These are phyloP conservation scores for Trypanosoma platydactyli DNA, from an alignment of 208 protist genomes.

Conservation along the genomic window DNA sequence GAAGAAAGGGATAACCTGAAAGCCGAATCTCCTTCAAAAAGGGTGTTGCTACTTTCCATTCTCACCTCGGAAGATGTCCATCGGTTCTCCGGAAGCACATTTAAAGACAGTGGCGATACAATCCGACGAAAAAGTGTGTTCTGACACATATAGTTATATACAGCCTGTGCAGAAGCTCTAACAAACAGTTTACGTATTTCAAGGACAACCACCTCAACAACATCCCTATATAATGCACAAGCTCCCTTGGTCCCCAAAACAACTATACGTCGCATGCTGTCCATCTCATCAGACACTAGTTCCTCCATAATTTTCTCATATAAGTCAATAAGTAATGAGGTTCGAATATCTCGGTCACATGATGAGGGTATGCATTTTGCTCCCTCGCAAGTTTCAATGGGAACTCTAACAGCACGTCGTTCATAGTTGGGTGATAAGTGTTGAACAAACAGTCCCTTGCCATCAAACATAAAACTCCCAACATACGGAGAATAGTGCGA, in stretches of 20 bases:
- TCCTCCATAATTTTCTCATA: slow-evolving; percentile 75
- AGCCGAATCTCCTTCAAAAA: slow-evolving; percentile 7
- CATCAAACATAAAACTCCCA: slow-evolving; percentile 59
- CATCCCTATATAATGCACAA: slow-evolving; percentile 37
- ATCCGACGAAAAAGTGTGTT: slow-evolving; percentile 61
- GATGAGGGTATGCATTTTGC: slow-evolving; percentile 9
- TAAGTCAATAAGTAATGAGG: slow-evolving; percentile 57
- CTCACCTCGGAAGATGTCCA: not conserved
- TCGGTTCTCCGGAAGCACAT: slow-evolving; percentile 11
- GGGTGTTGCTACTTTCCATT: not conserved
- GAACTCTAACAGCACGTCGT: slow-evolving; percentile 43
- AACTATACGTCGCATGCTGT: slow-evolving; percentile 67
- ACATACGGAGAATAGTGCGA: slow-evolving; percentile 87
- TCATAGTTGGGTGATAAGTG: slow-evolving; percentile 1
- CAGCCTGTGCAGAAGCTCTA: slow-evolving; percentile 45
- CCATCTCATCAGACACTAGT: slow-evolving; percentile 40
- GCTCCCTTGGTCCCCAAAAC: slow-evolving; percentile 58
- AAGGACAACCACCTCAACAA: slow-evolving; percentile 58
- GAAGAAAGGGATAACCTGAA: slow-evolving; percentile 38
- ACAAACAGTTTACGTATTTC: slow-evolving; percentile 69
- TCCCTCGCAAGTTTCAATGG: slow-evolving; percentile 58
- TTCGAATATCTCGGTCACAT: slow-evolving; percentile 39
- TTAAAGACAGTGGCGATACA: slow-evolving; percentile 61
- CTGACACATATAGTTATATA: slow-evolving; percentile 85
- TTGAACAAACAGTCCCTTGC: slow-evolving; percentile 14